Base-by-base conservation (phyloP, 257 asterid species). In the Solanum stenotomum region DNA sequence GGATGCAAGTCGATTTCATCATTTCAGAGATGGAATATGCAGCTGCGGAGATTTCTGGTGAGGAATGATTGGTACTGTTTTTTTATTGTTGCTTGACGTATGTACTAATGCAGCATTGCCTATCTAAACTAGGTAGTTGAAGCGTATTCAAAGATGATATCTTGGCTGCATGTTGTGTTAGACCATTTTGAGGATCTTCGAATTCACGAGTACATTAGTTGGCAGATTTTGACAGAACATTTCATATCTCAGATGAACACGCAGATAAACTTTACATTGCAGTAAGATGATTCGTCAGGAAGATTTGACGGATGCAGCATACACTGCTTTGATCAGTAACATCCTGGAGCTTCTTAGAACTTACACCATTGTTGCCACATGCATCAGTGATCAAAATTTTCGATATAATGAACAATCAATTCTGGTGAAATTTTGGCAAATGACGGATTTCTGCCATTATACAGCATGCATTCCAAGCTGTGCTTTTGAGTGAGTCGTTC, bases 11-110 rank as follows among this genome's bases (percentile, higher is more conserved):
- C 92, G 98, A 10, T 95, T 93, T 92, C 98, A 95, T 93, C 99
- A 95, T 93, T 93, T 96, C 87, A 89, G 67, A 87, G 91, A 93
- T 87, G 98, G 99, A 46, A 38, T 42, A 18, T 96, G 98, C 93
- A 95, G 94, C 88, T 96, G 98, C 85, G 91, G 96, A 38, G 98
- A 94, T 86, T 94, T 94, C 86, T 96, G 99, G 99, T 95, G 93
- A 91, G 52, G 59, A 25, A 82, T 38, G 65, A 25, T 16, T 40
- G 84, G 34, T 8, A 77, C 61, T 77, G 34, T 77, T 77, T n/a
- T n/a, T 20, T 6, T 52, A 0, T 52, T 42, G 63, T 78, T 40
- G 63, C 63, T 78, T 42, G 35, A 16, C 18, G 1, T 78, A 40
- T 34, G 31, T 25, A 44, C 38, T 79, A 44, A 79, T 44, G 65